These are phyloP conservation scores for Teratosphaeria viscida DNA, from an alignment of 2,329 filamentous ascomycete species.

Conservation along the genomic window DNA sequence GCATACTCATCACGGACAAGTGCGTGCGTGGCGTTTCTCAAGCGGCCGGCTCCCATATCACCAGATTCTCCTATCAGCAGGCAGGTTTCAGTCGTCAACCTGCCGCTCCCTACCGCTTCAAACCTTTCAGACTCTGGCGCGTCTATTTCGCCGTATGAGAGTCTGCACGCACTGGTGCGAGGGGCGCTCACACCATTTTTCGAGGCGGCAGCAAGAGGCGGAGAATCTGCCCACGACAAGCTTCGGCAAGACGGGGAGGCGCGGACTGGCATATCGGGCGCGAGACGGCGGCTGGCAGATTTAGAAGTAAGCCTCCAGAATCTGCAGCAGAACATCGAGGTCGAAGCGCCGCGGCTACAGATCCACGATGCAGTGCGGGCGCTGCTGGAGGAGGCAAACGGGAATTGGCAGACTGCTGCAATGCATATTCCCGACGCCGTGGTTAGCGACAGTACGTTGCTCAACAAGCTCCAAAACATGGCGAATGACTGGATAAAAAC, in stretches of 20 bases:
- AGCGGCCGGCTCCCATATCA: slow-evolving; percentile 81
- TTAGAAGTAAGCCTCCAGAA: slow-evolving; percentile 83
- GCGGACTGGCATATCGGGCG: slow-evolving; percentile 91
- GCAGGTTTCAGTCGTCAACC: slow-evolving; percentile 86
- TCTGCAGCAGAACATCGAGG: slow-evolving; percentile 94
- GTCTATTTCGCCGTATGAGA: slow-evolving; percentile 75
- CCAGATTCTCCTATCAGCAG: slow-evolving; percentile 68
- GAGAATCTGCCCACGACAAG: slow-evolving; percentile 55
- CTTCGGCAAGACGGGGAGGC: slow-evolving; percentile 75
- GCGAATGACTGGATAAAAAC: slow-evolving; percentile 99
- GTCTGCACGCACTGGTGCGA: slow-evolving; percentile 84
- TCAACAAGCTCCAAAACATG: slow-evolving; percentile 85
- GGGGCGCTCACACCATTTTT: slow-evolving; percentile 91
- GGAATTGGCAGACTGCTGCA: slow-evolving; percentile 58
- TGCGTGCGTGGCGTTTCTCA: slow-evolving; percentile 79
- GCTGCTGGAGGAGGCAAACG: slow-evolving; percentile 63
- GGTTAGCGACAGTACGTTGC: slow-evolving; percentile 80
- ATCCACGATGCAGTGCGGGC: slow-evolving; percentile 82
- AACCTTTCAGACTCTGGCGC: slow-evolving; percentile 36
- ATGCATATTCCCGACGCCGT: slow-evolving; percentile 66
- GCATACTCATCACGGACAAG: slow-evolving; percentile 68
- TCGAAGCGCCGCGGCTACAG: slow-evolving; percentile 78
- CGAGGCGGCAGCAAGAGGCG: slow-evolving; percentile 83
- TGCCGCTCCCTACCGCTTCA: slow-evolving; percentile 69
- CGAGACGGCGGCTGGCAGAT: slow-evolving; percentile 93